These are phyloP conservation scores for Claviceps quebecensis DNA, from an alignment of 2,329 filamentous ascomycete genomes.

Conservation along the genomic window DNA sequence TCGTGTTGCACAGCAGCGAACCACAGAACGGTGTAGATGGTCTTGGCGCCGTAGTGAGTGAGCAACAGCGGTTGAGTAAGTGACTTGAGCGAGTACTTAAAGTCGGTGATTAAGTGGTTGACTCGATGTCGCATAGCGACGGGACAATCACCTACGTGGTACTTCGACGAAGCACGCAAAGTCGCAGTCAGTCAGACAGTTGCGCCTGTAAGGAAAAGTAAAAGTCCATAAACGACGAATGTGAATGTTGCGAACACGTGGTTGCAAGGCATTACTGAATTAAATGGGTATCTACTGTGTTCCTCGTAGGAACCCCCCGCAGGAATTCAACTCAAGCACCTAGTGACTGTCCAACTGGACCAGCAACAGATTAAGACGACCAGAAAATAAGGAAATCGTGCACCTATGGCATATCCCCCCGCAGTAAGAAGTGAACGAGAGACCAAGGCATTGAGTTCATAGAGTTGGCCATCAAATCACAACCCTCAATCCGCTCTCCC, in stretches of 20 bases:
- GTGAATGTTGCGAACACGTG: neutral
- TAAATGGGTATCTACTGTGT: conserved; percentile 4
- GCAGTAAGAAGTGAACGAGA: neutral
- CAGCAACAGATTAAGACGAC: neutral
- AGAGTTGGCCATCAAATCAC: neutral
- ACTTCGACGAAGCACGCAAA: too few relatives aligned
- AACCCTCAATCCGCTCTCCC: neutral
- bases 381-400: neutral
- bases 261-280: neutral
- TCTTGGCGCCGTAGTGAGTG: too few relatives aligned
- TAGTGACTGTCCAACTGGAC: neutral
- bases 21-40: too few relatives aligned
- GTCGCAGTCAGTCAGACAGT: too few relatives aligned
- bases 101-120: too few relatives aligned
- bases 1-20: too few relatives aligned
- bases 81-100: too few relatives aligned
- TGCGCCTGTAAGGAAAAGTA: too few relatives aligned
- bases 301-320: neutral
- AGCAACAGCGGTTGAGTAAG: too few relatives aligned
- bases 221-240: too few relatives aligned
- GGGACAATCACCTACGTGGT: too few relatives aligned
- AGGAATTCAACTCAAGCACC: conserved; percentile 23
- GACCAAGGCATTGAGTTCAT: neutral
- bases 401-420: neutral
- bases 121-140: too few relatives aligned